Evolutionary conservation across 352 stramenopile species (phyloP), one percentile per base, ranked within the genome.

Genomic region (Thalassiosira exigua): DNA sequence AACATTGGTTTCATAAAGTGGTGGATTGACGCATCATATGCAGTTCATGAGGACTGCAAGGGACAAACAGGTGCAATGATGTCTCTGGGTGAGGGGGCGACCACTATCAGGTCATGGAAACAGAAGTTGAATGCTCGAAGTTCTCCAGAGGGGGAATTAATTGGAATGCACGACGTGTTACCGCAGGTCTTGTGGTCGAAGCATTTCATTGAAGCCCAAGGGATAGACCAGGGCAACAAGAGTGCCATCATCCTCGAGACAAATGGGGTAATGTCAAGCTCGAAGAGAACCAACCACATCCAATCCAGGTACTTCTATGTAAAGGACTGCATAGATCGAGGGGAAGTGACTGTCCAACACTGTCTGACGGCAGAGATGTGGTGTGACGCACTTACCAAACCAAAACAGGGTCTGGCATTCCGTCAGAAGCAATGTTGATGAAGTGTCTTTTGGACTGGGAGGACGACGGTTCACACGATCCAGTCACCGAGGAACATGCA

Each of bases 171-270:
- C 56, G 62, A 75, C 27, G 17, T 27, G 30, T 7, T 80, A 26
- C 36, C 42, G 0, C 1, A 22, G 3, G 48, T 75, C 9, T n/a
- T 80, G 2, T 75, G 61, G 61, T 26, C 17, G 0, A 4, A 17
- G 0, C 68, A 80, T 46, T 81, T 81, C 27, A 44, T 76, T 14
- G 2, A 70, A n/a, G 24, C 22, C 19, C 61, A 69, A 30, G 70
- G 70, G 19, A 41, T 85, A 4, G 70, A 75, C n/a, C 79, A 86
- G 29, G 79, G 83, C 51, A 86, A 86, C 36, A 44, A 71, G 36
- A 67, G 42, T 22, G 22, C 66, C 12, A 82, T 82, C 1, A 19
- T 62, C 14, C 57, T 80, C 1, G 75, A 69, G 27, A 51, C 41
- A 0, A 84, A 84, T 64, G 69, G 75, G 1, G 41, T n/a, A 21